Evolutionary conservation across 257 asterid species (phyloP).

Genomic region (Marsdenia floribunda): DNA sequence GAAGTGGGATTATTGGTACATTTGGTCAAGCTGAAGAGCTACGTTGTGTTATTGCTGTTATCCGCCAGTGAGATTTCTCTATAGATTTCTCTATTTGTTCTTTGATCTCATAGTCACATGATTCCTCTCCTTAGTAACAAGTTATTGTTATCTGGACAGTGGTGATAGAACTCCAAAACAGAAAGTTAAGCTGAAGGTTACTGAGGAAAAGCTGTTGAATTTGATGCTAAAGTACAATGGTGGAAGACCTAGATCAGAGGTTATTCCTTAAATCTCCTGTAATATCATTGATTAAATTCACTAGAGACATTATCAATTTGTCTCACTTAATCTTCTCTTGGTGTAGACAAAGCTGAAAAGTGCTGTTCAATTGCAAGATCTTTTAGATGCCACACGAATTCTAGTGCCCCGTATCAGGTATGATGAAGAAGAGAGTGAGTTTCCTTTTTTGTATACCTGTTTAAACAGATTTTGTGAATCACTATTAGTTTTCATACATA

Average conservation of each 20-base stretch:
- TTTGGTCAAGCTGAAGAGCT: slow-evolving; percentile 96
- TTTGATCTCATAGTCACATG: slow-evolving; percentile 1
- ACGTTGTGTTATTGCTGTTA: slow-evolving; percentile 84
- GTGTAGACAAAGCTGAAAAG: slow-evolving; percentile 88
- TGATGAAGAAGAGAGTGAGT: slow-evolving; percentile 3
- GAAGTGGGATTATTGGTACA: slow-evolving; percentile 87
- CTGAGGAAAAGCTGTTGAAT: slow-evolving; percentile 90
- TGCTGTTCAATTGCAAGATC: slow-evolving; percentile 97
- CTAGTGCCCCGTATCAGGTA: slow-evolving; percentile 86
- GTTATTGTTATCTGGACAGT: slow-evolving; percentile 39
- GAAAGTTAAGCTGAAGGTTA: slow-evolving; percentile 94
- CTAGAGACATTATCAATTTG: slow-evolving; percentile 12
- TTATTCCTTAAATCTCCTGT: slow-evolving; percentile 25
- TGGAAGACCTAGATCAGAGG: slow-evolving; percentile 94
- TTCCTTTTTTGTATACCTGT: neutral
- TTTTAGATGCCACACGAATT: slow-evolving; percentile 90
- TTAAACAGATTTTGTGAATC: neutral
- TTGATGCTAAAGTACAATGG: slow-evolving; percentile 94
- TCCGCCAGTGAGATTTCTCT: slow-evolving; percentile 88
- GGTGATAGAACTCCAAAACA: slow-evolving; percentile 99
- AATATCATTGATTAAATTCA: slow-evolving; percentile 12
- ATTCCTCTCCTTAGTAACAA: slow-evolving; percentile 3
- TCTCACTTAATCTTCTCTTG: slow-evolving; percentile 23
- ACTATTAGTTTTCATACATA: neutral
- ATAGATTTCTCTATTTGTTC: slow-evolving; percentile 28